Percentiles rank a stretch among this genome's conserved stretches.
Evolutionary conservation across 2,329 filamentous ascomycete genomes (phyloP).

Genomic region (Pseudogymnoascus sp.): DNA sequence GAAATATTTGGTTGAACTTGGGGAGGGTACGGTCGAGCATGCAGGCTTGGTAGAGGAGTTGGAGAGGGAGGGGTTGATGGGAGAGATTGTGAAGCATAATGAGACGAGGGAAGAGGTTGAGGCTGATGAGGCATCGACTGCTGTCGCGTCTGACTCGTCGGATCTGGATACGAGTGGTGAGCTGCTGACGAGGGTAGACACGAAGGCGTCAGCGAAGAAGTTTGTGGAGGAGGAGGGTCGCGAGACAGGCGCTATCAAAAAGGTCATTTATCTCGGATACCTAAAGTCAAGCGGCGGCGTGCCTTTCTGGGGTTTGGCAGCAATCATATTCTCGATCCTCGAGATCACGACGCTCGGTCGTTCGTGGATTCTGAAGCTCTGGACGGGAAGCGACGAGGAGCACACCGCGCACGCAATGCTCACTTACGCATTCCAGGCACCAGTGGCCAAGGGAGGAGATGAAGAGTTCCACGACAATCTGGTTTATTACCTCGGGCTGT

Average conservation of each 20-base stretch:
- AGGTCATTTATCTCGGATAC: slow-evolving; percentile 59
- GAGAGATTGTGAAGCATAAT: slow-evolving; percentile 50
- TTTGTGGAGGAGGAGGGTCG: slow-evolving; percentile 71
- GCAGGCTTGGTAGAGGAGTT: slow-evolving; percentile 59
- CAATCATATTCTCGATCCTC: slow-evolving; percentile 46
- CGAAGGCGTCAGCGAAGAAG: slow-evolving; percentile 49
- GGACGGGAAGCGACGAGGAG: slow-evolving; percentile 43
- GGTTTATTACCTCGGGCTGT: slow-evolving; percentile 59
- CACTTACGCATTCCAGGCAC: slow-evolving; percentile 37
- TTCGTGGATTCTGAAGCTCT: slow-evolving; percentile 57
- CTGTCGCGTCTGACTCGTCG: slow-evolving; percentile 46
- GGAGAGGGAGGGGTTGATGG: slow-evolving; percentile 46
- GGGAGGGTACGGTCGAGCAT: slow-evolving; percentile 56
- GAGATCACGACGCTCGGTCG: slow-evolving; percentile 42
- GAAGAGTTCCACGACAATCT: slow-evolving; percentile 33
- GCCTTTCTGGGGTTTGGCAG: slow-evolving; percentile 48
- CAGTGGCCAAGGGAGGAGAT: neutral
- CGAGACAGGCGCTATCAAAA: slow-evolving; percentile 61
- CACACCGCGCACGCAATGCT: slow-evolving; percentile 22
- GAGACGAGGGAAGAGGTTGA: slow-evolving; percentile 37
- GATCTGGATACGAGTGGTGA: slow-evolving; percentile 38
- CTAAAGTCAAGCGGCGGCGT: slow-evolving; percentile 57
- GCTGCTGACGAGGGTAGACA: slow-evolving; percentile 41
- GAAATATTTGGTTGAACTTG: slow-evolving; percentile 66
- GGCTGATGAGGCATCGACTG: slow-evolving; percentile 44